Evolutionary conservation across 495 filamentous ascomycete genomes (phyloP), one percentile per base, ranked within the genome.

Genomic region (Lophiotrema nucula): DNA sequence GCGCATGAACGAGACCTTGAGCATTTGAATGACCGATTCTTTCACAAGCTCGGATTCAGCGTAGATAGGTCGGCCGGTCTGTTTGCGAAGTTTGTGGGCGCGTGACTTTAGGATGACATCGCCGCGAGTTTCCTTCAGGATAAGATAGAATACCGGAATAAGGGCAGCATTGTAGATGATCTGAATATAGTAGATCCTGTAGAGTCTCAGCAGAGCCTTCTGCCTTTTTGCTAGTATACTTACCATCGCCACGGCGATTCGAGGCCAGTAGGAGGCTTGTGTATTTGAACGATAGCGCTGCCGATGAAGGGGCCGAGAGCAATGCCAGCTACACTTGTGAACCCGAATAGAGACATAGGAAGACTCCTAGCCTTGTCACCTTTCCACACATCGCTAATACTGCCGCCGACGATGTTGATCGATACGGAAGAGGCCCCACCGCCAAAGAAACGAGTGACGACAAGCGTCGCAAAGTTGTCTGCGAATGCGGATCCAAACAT

Each of bases 341-440:
- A 66, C 65, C 73, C 75, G 35, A 76, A 77, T 8, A 77, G 60
- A 1, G 73, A 74, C 75, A 76, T 77, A 4, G 75, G 75, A 2
- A 76, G 35, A 60, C 73, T 75, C 19, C 75, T 68, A 3, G 71
- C 74, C 22, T 68, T 61, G 2, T 74, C 64, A 5, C 73, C 74
- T 8, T 65, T 55, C 74, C 73, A 77, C 33, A 77, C 69, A 61
- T 77, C 73, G 28, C 69, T 73, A 45, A 77, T 77, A 62, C 72
- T 75, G 2, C 74, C 74, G 10, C 74, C 74, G 37, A 77, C 74
- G 21, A 77, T 76, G 47, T 77, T 77, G 46, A 77, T 76, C 6
- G 73, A 68, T 31, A 76, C 73, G 0, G 74, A 77, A 0, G 74
- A 77, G 8, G 72, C 72, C 8, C 54, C 54, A 11, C 54, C 54